phyloP scores from a whole-genome alignment of 306 rosid genomes.

The Cicer judaicum region DNA sequence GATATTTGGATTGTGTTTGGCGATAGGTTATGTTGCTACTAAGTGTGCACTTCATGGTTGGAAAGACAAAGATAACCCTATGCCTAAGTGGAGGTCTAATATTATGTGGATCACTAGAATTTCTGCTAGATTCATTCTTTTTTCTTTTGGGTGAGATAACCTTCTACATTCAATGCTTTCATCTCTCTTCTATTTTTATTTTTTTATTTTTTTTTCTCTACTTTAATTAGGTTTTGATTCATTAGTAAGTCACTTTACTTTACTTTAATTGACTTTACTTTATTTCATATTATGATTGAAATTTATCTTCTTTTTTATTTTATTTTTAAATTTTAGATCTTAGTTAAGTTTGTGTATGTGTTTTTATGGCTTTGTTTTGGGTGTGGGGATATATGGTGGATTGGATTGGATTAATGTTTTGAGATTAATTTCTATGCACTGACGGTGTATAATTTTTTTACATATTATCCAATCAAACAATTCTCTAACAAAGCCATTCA shows the following conservation, averaged over 20 bases:
- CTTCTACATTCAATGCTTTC: neutral
- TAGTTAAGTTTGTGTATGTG: neutral
- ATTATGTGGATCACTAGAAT: conserved; percentile 88
- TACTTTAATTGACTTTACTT: neutral
- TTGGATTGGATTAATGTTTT: neutral
- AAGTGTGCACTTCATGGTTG: conserved; percentile 75
- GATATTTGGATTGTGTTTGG: conserved; percentile 64
- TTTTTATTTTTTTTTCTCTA: neutral
- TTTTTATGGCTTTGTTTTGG: neutral
- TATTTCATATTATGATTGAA: neutral
- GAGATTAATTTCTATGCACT: too few relatives aligned
- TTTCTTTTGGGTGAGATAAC: conserved; percentile 79
- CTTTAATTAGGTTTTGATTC: conserved; percentile 1
- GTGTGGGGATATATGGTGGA: neutral
- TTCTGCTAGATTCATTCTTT: conserved; percentile 75
- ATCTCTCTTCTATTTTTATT: neutral
- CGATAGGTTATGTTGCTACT: conserved; percentile 75
- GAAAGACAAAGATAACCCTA: conserved; percentile 77
- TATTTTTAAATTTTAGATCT: conserved; percentile 19
- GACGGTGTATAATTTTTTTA: too few relatives aligned
- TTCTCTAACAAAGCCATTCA: too few relatives aligned
- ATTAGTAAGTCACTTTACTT: neutral
- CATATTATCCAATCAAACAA: too few relatives aligned
- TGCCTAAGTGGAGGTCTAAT: conserved; percentile 86
- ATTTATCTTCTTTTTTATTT: neutral